Conservation (phyloP, 345 rosid genomes). For the Syzygium aqueum region DNA sequence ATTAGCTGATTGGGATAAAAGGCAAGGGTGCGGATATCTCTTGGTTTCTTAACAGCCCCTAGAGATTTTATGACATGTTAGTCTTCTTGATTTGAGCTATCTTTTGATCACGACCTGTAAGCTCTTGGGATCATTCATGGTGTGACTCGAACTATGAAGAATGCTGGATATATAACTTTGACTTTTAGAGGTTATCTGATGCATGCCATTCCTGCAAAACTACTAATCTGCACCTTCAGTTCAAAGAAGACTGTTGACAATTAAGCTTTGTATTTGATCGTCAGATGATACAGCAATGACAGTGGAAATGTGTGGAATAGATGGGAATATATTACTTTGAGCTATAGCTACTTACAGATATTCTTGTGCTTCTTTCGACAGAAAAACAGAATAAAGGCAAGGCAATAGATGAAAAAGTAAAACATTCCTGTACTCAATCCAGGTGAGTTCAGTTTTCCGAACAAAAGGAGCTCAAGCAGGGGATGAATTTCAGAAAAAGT, state of each 20-base stretch:
- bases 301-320: not conserved
- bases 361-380: not conserved
- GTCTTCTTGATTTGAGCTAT: conserved; percentile 52
- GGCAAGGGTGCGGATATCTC: not conserved
- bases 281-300: not conserved
- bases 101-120: conserved; percentile 58
- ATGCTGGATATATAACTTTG: conserved; percentile 13
- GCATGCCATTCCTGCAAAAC: not conserved
- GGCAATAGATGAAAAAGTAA: not conserved
- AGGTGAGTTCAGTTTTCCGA: not conserved
- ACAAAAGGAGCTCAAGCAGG: not conserved
- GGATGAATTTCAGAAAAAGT: not conserved
- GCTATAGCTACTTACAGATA: not conserved
- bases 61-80: not conserved
- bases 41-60: not conserved
- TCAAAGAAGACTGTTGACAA: not conserved
- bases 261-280: not conserved
- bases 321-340: not conserved
- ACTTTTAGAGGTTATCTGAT: not conserved
- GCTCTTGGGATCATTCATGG: not conserved
- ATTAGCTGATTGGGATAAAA: too few species aligned
- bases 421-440: not conserved
- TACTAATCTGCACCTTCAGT: not conserved
- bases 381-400: not conserved
- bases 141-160: conserved; percentile 25